These are phyloP conservation scores for Annulohypoxylon bovei DNA, from an alignment of 495 filamentous ascomycete genomes.

Conservation along the genomic window DNA sequence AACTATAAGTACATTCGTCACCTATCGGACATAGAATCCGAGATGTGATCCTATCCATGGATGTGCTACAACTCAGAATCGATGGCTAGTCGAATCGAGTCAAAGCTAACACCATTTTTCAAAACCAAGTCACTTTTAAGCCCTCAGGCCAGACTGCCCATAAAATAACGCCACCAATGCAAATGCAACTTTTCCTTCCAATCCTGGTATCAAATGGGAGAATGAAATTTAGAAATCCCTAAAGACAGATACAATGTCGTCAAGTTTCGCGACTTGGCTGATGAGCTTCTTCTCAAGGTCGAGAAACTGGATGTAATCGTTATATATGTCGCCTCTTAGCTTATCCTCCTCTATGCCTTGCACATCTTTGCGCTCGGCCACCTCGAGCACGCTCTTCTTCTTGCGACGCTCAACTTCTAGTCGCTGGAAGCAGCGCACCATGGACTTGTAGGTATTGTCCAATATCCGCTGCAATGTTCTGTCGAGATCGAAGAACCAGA, in stretches of 20 bases:
- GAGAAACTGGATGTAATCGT: slow-evolving; percentile 72
- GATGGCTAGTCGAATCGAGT: not conserved
- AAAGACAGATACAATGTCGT: slow-evolving; percentile 84
- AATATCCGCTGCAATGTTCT: slow-evolving; percentile 71
- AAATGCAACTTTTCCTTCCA: slow-evolving; percentile 39
- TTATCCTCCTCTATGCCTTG: slow-evolving; percentile 80
- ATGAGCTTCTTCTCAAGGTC: slow-evolving; percentile 78
- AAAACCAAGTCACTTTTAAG: slow-evolving; percentile 37
- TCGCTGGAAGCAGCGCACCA: slow-evolving; percentile 85
- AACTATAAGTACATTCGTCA: slow-evolving; percentile 17
- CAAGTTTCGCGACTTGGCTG: slow-evolving; percentile 78
- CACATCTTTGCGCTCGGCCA: slow-evolving; percentile 84
- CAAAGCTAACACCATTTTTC: slow-evolving; percentile 21
- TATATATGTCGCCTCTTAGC: slow-evolving; percentile 72
- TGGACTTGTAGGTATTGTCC: slow-evolving; percentile 83
- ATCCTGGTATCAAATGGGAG: slow-evolving; percentile 28
- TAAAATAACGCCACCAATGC: slow-evolving; percentile 46
- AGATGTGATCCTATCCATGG: slow-evolving; percentile 2
- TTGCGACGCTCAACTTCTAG: slow-evolving; percentile 74
- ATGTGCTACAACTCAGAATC: not conserved
- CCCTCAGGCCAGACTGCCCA: slow-evolving; percentile 19
- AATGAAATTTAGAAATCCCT: slow-evolving; percentile 73
- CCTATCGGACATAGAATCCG: slow-evolving; percentile 16
- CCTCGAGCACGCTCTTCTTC: slow-evolving; percentile 72
- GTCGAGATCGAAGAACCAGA: slow-evolving; percentile 89